Base-by-base conservation (phyloP, 441 rosid genomes). In the Hura crepitans region DNA sequence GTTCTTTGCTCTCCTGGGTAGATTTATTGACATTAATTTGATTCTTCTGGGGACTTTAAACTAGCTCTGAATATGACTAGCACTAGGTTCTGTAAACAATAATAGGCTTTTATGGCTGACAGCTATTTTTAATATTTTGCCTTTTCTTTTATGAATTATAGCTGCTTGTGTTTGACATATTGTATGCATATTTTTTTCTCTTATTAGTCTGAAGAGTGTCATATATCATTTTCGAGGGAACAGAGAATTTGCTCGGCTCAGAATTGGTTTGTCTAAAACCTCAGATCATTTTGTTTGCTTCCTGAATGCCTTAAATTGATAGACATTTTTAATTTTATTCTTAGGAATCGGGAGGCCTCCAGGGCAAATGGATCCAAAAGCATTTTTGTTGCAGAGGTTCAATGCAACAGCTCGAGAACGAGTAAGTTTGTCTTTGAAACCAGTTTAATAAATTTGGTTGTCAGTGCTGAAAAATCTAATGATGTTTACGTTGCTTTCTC, bases 301-400 rank as follows among this genome's bases (percentile, higher is more conserved):
- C 54, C 22, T 5, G 15, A 23, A 53, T 57, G 10, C 17, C 22
- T 22, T 23, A 2, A 51, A 20, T 25, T 31, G 17, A 18, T 53
- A 35, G 53, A 62, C 37, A 37, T 31, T 54, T 71, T 53, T 55
- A 0, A 28, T 39, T 68, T 18, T 49, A 53, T 68, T 61, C 30
- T 33, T 60, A 91, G 97, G 96, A 72, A 89, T 91, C 22, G 93
- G 93, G 28, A 86, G 82, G 77, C 96, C 97, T 50, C 95, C 93
- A 11, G 96, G 98, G 77, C 97, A 89, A 81, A 93, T 91, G 97
- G 98, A 93, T 77, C 98, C 98, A 43, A 93, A 91, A 74, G 98
- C 97, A 66, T 93, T 89, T 75, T 77, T 89, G 81, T 77, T 93
- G 71, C 97, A 93, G 82, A 91, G 82, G 81, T 89, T 91, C 82